Evolutionary conservation across 495 filamentous ascomycete species (phyloP).

Genomic region (Aspergillus funiculosus): DNA sequence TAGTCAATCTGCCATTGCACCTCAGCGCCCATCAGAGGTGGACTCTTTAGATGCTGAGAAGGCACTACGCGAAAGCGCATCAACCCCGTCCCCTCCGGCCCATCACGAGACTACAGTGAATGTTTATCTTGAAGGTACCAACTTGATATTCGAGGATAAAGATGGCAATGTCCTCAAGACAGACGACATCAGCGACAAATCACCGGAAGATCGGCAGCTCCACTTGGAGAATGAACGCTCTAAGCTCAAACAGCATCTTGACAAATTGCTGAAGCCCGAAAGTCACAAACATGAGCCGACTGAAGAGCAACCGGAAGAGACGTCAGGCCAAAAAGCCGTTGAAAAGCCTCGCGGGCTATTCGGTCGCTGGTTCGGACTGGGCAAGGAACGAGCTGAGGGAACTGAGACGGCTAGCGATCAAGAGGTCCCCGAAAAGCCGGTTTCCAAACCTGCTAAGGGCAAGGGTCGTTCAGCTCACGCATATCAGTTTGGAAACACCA

Average conservation of each 20-base stretch:
- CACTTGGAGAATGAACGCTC: conserved; percentile 53
- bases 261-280: conserved; percentile 34
- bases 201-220: conserved; percentile 40
- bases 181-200: conserved; percentile 40
- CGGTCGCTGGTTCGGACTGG: conserved; percentile 38
- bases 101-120: conserved; percentile 48
- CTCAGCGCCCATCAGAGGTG: conserved; percentile 47
- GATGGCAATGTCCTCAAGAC: conserved; percentile 77
- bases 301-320: conserved; percentile 30
- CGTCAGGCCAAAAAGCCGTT: conserved; percentile 25
- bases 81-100: conserved; percentile 33
- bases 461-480: conserved; percentile 67
- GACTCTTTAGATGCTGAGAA: conserved; percentile 15
- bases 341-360: conserved; percentile 34
- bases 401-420: conserved; percentile 19
- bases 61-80: conserved; percentile 33
- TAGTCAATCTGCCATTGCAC: conserved; percentile 82
- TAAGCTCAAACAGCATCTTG: conserved; percentile 51
- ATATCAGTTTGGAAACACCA: conserved; percentile 93
- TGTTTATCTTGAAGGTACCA: conserved; percentile 73
- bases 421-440: conserved; percentile 18
- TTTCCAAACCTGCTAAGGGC: conserved; percentile 18
- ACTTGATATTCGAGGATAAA: conserved; percentile 79
- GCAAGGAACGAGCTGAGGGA: conserved; percentile 24
- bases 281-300: no score